Evolutionary conservation across 2,329 filamentous ascomycete genomes (phyloP).

Genomic region (Neonectria ditissima): DNA sequence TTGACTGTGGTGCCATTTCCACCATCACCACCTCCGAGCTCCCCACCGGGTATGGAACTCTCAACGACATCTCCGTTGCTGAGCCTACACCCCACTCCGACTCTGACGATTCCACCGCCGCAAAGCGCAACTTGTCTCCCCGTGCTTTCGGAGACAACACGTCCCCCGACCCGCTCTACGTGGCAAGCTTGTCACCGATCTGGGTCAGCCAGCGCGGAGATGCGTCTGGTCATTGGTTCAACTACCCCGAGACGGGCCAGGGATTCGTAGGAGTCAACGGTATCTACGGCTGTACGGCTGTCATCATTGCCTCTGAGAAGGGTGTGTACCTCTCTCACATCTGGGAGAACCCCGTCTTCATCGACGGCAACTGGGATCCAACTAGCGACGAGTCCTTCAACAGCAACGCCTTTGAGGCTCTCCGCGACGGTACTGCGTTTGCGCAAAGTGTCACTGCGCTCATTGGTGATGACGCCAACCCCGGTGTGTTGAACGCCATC

Average conservation of each 20-base stretch:
- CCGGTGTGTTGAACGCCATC: conserved; percentile 23
- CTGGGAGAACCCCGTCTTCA: conserved; percentile 39
- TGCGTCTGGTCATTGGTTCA: conserved; percentile 27
- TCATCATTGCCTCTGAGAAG: conserved; percentile 32
- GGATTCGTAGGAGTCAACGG: conserved; percentile 36
- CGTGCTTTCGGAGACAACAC: conserved; percentile 23
- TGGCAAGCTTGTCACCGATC: conserved; percentile 1
- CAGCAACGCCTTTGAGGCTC: conserved; percentile 15
- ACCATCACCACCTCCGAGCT: conserved; percentile 27
- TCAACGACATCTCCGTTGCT: conserved; percentile 16
- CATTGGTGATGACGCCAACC: conserved; percentile 20
- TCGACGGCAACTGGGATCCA: not conserved
- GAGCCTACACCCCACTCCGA: conserved; percentile 16
- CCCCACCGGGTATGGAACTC: conserved; percentile 20
- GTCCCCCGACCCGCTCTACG: conserved; percentile 28
- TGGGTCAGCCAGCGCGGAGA: conserved; percentile 35
- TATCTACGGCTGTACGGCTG: conserved; percentile 37
- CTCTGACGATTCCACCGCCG: not conserved
- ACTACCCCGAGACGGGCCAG: conserved; percentile 8
- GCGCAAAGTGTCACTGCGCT: conserved; percentile 23
- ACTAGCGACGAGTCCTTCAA: conserved; percentile 25
- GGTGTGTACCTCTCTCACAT: conserved; percentile 40
- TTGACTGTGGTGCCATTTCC: conserved; percentile 21
- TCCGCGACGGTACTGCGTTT: conserved; percentile 22
- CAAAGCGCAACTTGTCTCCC: conserved; percentile 13